Base-by-base conservation (phyloP, 257 asterid genomes). In the Thymus mandschuricus region DNA sequence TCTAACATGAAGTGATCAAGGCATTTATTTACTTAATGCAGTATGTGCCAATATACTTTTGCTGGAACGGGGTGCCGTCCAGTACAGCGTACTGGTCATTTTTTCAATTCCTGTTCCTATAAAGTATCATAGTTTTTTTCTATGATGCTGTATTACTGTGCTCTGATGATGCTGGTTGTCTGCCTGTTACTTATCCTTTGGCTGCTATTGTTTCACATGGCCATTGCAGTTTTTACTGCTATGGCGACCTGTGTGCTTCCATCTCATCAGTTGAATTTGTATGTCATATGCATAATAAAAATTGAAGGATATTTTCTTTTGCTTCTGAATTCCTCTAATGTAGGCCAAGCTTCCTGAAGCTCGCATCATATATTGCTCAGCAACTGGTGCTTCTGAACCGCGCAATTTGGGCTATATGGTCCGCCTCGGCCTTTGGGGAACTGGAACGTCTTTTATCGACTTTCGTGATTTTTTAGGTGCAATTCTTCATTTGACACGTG, bases 321-420 rank as follows among this genome's bases (percentile, higher is more conserved):
- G 67, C 63, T 58, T 74, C 69, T 76, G 76, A 67, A 71, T 79
- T 79, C 40, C 56, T 78, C 55, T 62, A 68, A 70, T 83, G 80
- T 87, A 95, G 99, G 99, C 89, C 76, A 90, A 79, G 63, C 99
- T 95, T 85, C 98, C 97, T 78, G 88, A 89, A 79, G 96, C 99
- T 83, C 99, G 99, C 58, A 86, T 95, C 57, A 73, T 89, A 66
- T 95, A 95, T 78, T 95, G 99, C 84, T 95, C 99, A 34, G 99
- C 99, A 68, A 95, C 99, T 81, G 99, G 99, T 80, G 98, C 99
- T 77, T 92, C 99, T 71, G 99, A 95, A 75, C 99, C 99, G 28
- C 97, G 99, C 43, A 95, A 95, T 75, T 79, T 95, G 96, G 99
- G 97, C 54, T 95, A 95, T 72, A 95, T 95, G 99, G 92, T 92